Conservation (phyloP, 2,329 filamentous ascomycete genomes). For the Lachnellula willkommii region DNA sequence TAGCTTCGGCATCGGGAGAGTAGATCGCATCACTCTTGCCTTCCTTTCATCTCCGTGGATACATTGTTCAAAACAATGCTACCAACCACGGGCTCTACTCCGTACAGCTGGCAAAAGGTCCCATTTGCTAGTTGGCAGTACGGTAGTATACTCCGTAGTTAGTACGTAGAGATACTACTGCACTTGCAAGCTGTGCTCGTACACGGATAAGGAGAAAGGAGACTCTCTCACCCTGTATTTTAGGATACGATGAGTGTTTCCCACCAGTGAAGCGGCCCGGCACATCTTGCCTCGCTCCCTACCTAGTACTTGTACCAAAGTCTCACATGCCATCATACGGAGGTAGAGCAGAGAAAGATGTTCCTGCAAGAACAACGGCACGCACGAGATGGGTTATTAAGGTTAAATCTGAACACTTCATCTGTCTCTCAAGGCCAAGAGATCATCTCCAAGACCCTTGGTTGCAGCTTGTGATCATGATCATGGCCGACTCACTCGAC, state of each 20-base stretch:
- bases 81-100: not conserved
- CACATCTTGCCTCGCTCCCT: not conserved
- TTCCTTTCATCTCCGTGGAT: slow-evolving; percentile 25
- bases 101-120: not conserved
- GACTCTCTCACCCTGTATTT: too few species aligned
- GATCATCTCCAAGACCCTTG: not conserved
- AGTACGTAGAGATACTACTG: not conserved
- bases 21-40: not conserved
- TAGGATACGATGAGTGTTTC: not conserved
- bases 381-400: slow-evolving; percentile 11
- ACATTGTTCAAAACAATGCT: slow-evolving; percentile 15
- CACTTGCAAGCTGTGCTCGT: too few species aligned
- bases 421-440: not conserved
- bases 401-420: slow-evolving; percentile 1
- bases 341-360: not conserved
- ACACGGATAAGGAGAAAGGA: too few species aligned
- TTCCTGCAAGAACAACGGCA: not conserved
- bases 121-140: not conserved
- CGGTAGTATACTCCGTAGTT: not conserved
- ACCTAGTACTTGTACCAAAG: too few species aligned
- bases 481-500: not conserved
- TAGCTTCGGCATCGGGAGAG: slow-evolving; percentile 16
- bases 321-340: not conserved
- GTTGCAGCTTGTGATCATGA: slow-evolving; percentile 7
- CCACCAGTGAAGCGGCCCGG: not conserved